Evolutionary conservation across 140 eudicot species (phyloP).

Genomic region (Stevia rebaudiana): DNA sequence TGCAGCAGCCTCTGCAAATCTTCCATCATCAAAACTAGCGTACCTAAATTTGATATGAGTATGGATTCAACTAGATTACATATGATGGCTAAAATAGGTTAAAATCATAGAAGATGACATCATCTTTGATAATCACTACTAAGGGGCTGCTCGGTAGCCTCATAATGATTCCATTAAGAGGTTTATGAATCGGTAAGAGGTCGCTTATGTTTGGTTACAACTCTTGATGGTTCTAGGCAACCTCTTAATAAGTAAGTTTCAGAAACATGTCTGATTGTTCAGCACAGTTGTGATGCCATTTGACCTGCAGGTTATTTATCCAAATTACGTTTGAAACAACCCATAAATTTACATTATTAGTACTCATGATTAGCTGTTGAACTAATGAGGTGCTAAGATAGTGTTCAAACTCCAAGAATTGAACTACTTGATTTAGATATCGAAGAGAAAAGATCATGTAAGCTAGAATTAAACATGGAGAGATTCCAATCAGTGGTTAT

Average conservation of each 20-base stretch:
- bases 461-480: no score
- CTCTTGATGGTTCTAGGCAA: no score
- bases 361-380: background rate
- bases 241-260: no score
- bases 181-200: no score
- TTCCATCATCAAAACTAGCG: constrained; percentile 37
- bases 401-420: no score
- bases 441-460: no score
- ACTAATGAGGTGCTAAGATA: background rate
- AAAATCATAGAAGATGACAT: background rate
- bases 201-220: no score
- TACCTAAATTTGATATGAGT: background rate
- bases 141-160: no score
- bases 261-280: no score
- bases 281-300: background rate
- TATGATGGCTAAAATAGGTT: background rate
- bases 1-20: constrained; percentile 39
- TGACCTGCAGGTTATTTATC: background rate
- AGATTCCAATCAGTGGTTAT: no score
- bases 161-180: no score
- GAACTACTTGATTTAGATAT: no score
- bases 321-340: background rate
- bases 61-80: background rate
- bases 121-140: background rate
- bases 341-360: background rate